Base-by-base conservation (phyloP, 176 grass and related monocot genomes). In the Triticum timopheevii region DNA sequence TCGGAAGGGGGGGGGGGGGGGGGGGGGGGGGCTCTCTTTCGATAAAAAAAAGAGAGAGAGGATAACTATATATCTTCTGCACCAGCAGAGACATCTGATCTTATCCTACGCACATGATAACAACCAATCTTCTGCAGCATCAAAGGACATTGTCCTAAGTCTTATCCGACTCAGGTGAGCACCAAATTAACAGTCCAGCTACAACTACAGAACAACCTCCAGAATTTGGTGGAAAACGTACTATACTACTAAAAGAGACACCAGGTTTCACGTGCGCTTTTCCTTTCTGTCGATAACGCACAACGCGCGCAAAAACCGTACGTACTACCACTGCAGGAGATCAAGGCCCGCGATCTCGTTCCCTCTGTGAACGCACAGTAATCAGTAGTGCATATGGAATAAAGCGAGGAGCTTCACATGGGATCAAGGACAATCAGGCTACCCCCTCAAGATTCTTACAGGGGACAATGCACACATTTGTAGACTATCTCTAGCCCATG, bases 381-480 rank as follows among this genome's bases (percentile, higher is more conserved):
- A 85, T 77, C 86, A 65, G 17, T 85, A 35, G 30, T 52, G 45
- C 44, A 78, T 59, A 9, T 77, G 71, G 82, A 82, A 88, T 91
- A 91, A 85, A 88, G 86, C 71, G 71, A 85, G 71, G 50, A 82
- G 78, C 65, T 88, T 78, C 90, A 85, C 90, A 91, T 91, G 90
- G 82, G 89, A 91, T 91, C 81, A 87, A 87, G 90, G 86, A 91
- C 86, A 88, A 81, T 64, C 50, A 91, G 47, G 54, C 35, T 65
- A 61, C 39, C 65, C 44, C 23, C 65, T 91, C 40, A 85, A 91
- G 90, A 88, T 91, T 91, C 86, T 88, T 72, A 85, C 78, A 78
- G 90, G 86, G 40, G 50, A 61, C 76, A 82, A 77, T 73, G 90
- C 90, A 86, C 90, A 56, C 86, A 88, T 88, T 86, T 92, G 86